These are phyloP conservation scores for Phytopythium montanum DNA, from an alignment of 352 stramenopile genomes.

Conservation along the genomic window DNA sequence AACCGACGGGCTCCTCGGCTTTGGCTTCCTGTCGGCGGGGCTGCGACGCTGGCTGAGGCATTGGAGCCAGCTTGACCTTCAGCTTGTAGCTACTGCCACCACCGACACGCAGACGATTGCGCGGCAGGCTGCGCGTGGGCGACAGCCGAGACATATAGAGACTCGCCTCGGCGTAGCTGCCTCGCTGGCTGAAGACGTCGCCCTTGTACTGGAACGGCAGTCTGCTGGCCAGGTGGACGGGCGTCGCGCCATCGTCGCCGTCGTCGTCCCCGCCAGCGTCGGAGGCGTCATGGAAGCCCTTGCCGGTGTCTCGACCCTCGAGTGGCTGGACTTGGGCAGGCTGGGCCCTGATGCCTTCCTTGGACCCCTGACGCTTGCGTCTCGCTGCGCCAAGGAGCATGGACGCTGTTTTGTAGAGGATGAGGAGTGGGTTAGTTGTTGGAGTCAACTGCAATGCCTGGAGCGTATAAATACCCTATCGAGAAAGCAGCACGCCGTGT, in stretches of 20 bases:
- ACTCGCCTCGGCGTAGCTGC: conserved; percentile 56
- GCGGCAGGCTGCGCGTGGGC: conserved; percentile 33
- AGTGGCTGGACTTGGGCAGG: background rate
- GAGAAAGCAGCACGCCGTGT: background rate
- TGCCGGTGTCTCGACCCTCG: background rate
- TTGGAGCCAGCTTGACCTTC: conserved; percentile 46
- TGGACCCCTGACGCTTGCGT: background rate
- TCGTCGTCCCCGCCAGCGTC: background rate
- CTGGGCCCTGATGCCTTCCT: background rate
- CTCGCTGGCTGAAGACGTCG: conserved; percentile 71
- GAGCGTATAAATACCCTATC: background rate
- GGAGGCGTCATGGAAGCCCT: background rate
- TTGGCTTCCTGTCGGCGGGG: conserved; percentile 7
- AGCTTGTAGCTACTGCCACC: conserved; percentile 33
- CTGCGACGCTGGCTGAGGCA: conserved; percentile 19
- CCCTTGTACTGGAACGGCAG: conserved; percentile 65
- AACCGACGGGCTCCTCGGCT: background rate
- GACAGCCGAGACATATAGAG: conserved; percentile 74
- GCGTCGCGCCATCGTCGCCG: conserved; percentile 5
- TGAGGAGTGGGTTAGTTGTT: background rate
- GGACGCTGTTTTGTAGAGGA: background rate
- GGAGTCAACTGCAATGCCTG: background rate
- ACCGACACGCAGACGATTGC: background rate
- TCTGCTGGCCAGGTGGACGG: conserved; percentile 30
- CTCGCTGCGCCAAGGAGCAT: background rate